Evolutionary conservation across 192 early-diverging fungal genomes (phyloP).

Genomic region (Gamsiella multidivaricata): DNA sequence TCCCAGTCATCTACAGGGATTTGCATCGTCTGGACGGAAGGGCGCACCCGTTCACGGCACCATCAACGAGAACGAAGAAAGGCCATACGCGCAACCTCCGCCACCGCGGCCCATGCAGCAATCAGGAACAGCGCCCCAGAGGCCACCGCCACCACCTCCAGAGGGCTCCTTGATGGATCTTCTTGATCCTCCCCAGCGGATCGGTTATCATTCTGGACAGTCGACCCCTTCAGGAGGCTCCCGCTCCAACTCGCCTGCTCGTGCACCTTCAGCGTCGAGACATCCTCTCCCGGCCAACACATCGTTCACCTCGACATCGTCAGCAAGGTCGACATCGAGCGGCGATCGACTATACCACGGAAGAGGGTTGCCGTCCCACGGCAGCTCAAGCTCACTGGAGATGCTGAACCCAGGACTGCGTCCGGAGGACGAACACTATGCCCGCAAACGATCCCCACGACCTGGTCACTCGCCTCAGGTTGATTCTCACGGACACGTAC

Average conservation of each 20-base stretch:
- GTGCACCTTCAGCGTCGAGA: slow-evolving; percentile 4
- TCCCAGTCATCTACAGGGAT: slow-evolving; percentile 3
- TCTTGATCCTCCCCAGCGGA: slow-evolving; percentile 29
- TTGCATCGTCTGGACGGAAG: not conserved
- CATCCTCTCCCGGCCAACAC: slow-evolving; percentile 34
- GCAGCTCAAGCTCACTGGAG: slow-evolving; percentile 32
- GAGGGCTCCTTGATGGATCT: slow-evolving; percentile 43
- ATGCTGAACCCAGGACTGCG: not conserved
- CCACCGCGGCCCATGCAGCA: slow-evolving; percentile 13
- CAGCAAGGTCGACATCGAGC: slow-evolving; percentile 11
- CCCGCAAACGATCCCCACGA: slow-evolving; percentile 2
- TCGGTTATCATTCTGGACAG: slow-evolving; percentile 13
- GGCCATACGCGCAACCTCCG: slow-evolving; percentile 21
- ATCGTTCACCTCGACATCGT: slow-evolving; percentile 41
- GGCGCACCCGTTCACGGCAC: not conserved
- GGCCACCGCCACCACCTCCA: slow-evolving; percentile 40
- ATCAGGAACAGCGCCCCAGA: slow-evolving; percentile 7
- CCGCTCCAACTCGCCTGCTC: slow-evolving; percentile 38
- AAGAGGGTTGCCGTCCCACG: slow-evolving; percentile 11
- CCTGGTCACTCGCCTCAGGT: not conserved
- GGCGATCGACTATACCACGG: slow-evolving; percentile 49
- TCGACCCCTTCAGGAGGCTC: slow-evolving; percentile 29
- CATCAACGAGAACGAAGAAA: slow-evolving; percentile 12
- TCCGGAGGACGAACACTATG: not conserved
- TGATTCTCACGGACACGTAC: slow-evolving; percentile 2